phyloP scores from a whole-genome alignment of 345 rosid species.

The Rubroshorea leprosula region DNA sequence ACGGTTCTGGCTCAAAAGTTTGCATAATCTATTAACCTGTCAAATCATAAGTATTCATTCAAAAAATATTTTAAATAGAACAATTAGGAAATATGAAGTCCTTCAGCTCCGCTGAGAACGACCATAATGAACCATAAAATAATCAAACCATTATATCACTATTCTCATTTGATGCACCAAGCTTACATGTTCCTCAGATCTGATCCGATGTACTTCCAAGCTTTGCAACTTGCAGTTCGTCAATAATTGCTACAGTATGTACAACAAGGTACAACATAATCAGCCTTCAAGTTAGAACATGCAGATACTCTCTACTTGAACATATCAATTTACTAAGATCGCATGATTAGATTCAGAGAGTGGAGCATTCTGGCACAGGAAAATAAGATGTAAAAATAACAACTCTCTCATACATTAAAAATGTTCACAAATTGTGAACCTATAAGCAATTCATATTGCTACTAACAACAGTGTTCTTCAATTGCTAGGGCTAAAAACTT shows the following conservation, averaged over 20 bases:
- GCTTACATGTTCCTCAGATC: slow-evolving; percentile 67
- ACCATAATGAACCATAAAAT: neutral
- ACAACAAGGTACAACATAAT: neutral
- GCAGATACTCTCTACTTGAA: neutral
- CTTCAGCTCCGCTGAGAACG: neutral
- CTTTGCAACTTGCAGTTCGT: slow-evolving; percentile 52
- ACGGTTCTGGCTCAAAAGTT: slow-evolving; percentile 56
- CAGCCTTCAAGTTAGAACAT: neutral
- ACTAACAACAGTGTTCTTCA: slow-evolving; percentile 2
- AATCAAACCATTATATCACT: neutral
- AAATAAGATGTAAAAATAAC: neutral
- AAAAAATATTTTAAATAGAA: neutral
- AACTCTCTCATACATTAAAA: slow-evolving; percentile 3
- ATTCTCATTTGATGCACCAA: neutral
- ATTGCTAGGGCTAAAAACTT: slow-evolving; percentile 26
- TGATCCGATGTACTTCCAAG: slow-evolving; percentile 57
- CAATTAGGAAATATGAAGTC: neutral
- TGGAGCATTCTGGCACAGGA: neutral
- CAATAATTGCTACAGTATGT: slow-evolving; percentile 52
- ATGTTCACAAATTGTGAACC: neutral
- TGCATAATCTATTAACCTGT: slow-evolving; percentile 70
- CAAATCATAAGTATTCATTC: slow-evolving; percentile 2
- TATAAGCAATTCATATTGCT: neutral
- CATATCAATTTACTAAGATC: neutral
- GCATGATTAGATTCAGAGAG: neutral